Evolutionary conservation across 2,329 filamentous ascomycete genomes (phyloP), one percentile per base, ranked within the genome.

Genomic region (Pseudopithomyces maydicus): DNA sequence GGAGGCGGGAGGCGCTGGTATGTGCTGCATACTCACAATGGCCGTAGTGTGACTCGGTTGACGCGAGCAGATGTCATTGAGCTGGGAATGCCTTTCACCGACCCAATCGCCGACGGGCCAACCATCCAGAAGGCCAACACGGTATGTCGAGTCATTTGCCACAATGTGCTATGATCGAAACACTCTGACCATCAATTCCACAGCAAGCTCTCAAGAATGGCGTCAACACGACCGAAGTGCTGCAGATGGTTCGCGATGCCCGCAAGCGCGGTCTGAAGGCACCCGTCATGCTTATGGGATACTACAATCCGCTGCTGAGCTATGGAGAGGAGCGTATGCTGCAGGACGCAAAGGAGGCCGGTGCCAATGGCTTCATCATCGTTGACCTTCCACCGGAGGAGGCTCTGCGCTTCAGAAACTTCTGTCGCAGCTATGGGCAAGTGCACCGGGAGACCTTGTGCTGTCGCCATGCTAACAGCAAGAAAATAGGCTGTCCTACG

Each of bases 71-170:
- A 99, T 77, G 82, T 99, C 58, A 96, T 99, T 71, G 95, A 99
- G 78, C 87, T 99, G 66, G 95, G 94, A 62, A 88, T 97, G 55
- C 95, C 95, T 51, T 99, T 99, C 80, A 97, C 94, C 70, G 95
- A 99, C 76, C 95, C 95, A 56, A 98, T 98, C 78, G 95, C 94
- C 67, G 95, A 99, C 78, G 95, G 95, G 26, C 95, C 95, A 35
- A 97, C 93, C 4, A 98, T 99, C 66, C 95, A 99, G 81, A 95
- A 88, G 62, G 87, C 95, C 64, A 99, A 99, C 79, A 97, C 92
- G 39, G 87, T 88, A 80, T 70, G 77, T 73, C 68, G 64, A 68
- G 54, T 68, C 59, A 69, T 59, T 61, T 62, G 61, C 62, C 59
- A 68, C 66, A 38, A n/a, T 55, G 12, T 54, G 35, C 50, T 8